Evolutionary conservation across 2,329 filamentous ascomycete species (phyloP), one percentile per base, ranked within the genome.

Genomic region (Orbilia blumenaviensis): DNA sequence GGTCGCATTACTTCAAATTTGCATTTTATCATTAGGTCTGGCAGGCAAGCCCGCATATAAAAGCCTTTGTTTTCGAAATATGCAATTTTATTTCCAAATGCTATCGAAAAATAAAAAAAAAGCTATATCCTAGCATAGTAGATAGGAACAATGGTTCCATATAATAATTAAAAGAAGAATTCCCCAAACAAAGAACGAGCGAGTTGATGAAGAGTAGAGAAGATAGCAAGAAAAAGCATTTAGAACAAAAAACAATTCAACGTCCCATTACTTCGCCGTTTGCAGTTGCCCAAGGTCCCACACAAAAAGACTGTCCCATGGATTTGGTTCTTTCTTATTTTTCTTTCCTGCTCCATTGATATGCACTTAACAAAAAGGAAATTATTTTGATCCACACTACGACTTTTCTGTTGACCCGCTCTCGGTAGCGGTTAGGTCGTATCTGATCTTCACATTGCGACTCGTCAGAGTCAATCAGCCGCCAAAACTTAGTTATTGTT

Each of bases 401-500:
- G 8, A 23, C 18, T n/a, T 56, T 23, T 25, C 52, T 23, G 18
- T 56, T n/a, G 32, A 27, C 32, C 18, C 9, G 10, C 18, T 5
- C 10, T 56, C 3, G 29, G 5, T 16, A 10, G 6, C 16, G 16
- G 52, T 56, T 29, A 38, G 52, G 52, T 25, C 52, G 16, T 56
- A 38, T 25, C n/a, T 3, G 9, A 7, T 10, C 52, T 12, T 38
- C 32, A n/a, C 16, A n/a, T 7, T 25, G n/a, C 32, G 16, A 10
- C n/a, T n/a, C 52, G 8, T 18, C 2, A 25, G 52, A 38, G 38
- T 32, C 48, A 34, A 54, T 21, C 7, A 36, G 14, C 68, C 7
- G 12, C 41, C 2, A 18, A 27, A 12, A 46, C 42, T 78, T 89
- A 98, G 87, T 97, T 96, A 84, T 96, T 94, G 82, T 89, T 91